phyloP scores from a whole-genome alignment of 202 grass and related monocot species.

The Setaria italica region DNA sequence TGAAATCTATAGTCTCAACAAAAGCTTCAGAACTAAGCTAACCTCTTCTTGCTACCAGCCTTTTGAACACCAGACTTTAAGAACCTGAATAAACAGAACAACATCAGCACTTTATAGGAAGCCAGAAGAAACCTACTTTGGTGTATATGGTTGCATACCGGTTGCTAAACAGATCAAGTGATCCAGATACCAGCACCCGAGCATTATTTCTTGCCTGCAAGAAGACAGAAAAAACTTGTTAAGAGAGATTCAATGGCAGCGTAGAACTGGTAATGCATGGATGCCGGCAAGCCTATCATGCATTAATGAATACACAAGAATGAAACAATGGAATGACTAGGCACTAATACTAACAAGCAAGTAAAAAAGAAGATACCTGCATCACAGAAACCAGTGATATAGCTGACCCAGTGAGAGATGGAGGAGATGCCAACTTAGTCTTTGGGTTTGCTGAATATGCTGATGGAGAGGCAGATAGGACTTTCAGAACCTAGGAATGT shows the following conservation, averaged over 20 bases:
- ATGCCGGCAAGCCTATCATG: neutral
- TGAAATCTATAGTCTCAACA: constrained; percentile 5
- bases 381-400: constrained; percentile 94
- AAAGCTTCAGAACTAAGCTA: constrained; percentile 44
- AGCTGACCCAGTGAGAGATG: constrained; percentile 77
- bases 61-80: constrained; percentile 85
- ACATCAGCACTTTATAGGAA: constrained; percentile 36
- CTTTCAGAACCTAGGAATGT: constrained; percentile 77
- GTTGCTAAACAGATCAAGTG: constrained; percentile 93
- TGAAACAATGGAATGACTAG: neutral
- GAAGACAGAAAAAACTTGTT: constrained; percentile 30
- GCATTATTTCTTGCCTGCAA: constrained; percentile 96
- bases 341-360: neutral
- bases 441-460: constrained; percentile 91
- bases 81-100: constrained; percentile 55
- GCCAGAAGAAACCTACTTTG: constrained; percentile 18
- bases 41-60: constrained; percentile 74
- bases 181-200: constrained; percentile 85
- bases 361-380: constrained; percentile 64
- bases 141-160: constrained; percentile 46
- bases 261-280: constrained; percentile 7
- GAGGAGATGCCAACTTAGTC: constrained; percentile 71
- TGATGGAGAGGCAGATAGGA: constrained; percentile 84
- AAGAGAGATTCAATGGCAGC: constrained; percentile 12
- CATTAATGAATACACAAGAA: neutral